Evolutionary conservation across 257 asterid genomes (phyloP).

Genomic region (Solanum medicagineum): DNA sequence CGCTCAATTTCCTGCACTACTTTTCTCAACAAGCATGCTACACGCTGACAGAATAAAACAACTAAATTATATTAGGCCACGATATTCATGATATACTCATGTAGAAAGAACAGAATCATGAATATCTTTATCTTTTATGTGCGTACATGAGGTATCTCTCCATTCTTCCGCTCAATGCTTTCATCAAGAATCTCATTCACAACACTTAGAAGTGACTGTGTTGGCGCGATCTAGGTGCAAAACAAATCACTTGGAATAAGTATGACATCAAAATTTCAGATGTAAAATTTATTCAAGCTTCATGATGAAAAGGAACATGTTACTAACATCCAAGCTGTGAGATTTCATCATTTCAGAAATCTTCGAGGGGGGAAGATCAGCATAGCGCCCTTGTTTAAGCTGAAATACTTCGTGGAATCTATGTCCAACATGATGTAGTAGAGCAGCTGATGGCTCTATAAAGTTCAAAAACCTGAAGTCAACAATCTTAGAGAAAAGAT

Average conservation of each 20-base stretch:
- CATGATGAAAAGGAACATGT: neutral
- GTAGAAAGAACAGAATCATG: neutral
- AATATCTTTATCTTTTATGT: neutral
- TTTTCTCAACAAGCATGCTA: slow-evolving; percentile 75
- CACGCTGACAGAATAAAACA: slow-evolving; percentile 42
- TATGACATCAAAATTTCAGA: neutral
- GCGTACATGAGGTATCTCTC: slow-evolving; percentile 85
- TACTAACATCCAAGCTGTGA: slow-evolving; percentile 78
- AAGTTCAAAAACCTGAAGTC: neutral
- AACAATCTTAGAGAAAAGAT: neutral
- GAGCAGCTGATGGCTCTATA: slow-evolving; percentile 38
- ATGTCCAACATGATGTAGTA: slow-evolving; percentile 38
- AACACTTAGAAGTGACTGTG: slow-evolving; percentile 78
- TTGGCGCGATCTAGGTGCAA: slow-evolving; percentile 76
- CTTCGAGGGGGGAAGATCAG: slow-evolving; percentile 64
- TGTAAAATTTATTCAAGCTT: neutral
- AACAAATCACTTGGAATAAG: neutral
- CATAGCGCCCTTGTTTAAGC: slow-evolving; percentile 61
- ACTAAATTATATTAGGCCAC: neutral
- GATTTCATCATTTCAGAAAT: slow-evolving; percentile 89
- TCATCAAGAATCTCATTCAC: slow-evolving; percentile 81
- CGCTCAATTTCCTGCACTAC: slow-evolving; percentile 93
- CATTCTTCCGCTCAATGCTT: slow-evolving; percentile 69
- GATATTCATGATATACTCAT: neutral
- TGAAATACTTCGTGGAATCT: slow-evolving; percentile 82